Percentiles rank a stretch among this genome's conserved stretches.
These are phyloP conservation scores for Crucibulum laeve DNA, from an alignment of 768 basidiomycete genomes.

Conservation along the genomic window DNA sequence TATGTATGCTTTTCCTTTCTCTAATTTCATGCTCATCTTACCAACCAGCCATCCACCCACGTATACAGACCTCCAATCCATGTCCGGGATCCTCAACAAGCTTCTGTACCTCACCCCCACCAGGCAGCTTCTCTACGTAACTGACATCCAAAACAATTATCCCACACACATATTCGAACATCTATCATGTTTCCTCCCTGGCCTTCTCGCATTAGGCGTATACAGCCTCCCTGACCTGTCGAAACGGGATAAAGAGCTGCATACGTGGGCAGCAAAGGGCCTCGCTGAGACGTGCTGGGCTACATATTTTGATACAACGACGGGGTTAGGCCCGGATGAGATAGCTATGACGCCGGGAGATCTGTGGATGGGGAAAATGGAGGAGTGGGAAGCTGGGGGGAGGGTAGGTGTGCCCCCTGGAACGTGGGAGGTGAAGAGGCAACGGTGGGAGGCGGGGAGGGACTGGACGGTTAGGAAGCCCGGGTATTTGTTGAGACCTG, in stretches of 20 bases:
- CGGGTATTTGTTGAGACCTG: slow-evolving; percentile 42
- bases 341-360: slow-evolving; percentile 26
- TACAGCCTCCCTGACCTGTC: slow-evolving; percentile 32
- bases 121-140: slow-evolving; percentile 54
- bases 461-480: slow-evolving; percentile 34
- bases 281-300: slow-evolving; percentile 60
- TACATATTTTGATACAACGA: slow-evolving; percentile 58
- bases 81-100: slow-evolving; percentile 44
- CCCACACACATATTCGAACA: slow-evolving; percentile 52
- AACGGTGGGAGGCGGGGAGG: slow-evolving; percentile 13
- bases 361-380: slow-evolving; percentile 33
- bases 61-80: slow-evolving; percentile 42
- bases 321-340: slow-evolving; percentile 61
- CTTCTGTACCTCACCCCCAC: slow-evolving; percentile 50
- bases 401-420: slow-evolving; percentile 20
- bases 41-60: slow-evolving; percentile 22
- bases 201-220: slow-evolving; percentile 55
- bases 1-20: slow-evolving; percentile 42
- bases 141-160: slow-evolving; percentile 30
- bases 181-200: slow-evolving; percentile 62
- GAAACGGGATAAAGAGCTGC: slow-evolving; percentile 33
- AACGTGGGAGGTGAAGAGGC: slow-evolving; percentile 11
- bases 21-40: slow-evolving; percentile 30
- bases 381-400: slow-evolving; percentile 37
- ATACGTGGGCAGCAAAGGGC: slow-evolving; percentile 59